Conservation (phyloP, 805 yeast genomes). For the Starmerella gropengiesseri region DNA sequence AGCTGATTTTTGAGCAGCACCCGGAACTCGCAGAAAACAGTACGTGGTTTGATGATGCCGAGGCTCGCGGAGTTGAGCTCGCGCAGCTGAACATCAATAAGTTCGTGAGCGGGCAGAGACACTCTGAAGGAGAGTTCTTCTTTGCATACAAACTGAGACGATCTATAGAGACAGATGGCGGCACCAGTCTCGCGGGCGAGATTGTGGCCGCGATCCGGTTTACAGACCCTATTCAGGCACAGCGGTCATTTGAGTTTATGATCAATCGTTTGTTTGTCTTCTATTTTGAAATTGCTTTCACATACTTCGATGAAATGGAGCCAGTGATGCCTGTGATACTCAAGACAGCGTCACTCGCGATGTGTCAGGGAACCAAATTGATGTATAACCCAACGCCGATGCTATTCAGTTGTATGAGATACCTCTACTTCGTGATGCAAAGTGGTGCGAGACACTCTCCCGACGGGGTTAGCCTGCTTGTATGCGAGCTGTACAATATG, state of each 20-base stretch:
- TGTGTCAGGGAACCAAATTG: background rate
- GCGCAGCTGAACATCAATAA: constrained; percentile 6
- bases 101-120: background rate
- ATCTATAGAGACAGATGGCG: constrained; percentile 9
- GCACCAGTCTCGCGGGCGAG: constrained; percentile 9
- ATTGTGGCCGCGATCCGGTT: constrained; percentile 11
- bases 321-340: constrained; percentile 7
- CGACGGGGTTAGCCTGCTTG: background rate
- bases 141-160: constrained; percentile 14
- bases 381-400: background rate
- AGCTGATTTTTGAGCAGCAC: constrained; percentile 4
- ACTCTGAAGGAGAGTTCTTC: constrained; percentile 9
- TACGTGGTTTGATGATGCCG: constrained; percentile 1
- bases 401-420: background rate
- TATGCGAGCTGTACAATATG: background rate
- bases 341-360: background rate
- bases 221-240: background rate
- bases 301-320: background rate
- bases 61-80: background rate
- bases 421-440: background rate
- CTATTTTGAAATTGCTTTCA: constrained; percentile 6
- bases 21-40: constrained; percentile 5
- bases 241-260: constrained; percentile 12
- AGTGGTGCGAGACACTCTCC: background rate
- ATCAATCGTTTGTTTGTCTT: constrained; percentile 14